phyloP scores from a whole-genome alignment of 1,284 basidiomycete species.

The Marasmius oreades region DNA sequence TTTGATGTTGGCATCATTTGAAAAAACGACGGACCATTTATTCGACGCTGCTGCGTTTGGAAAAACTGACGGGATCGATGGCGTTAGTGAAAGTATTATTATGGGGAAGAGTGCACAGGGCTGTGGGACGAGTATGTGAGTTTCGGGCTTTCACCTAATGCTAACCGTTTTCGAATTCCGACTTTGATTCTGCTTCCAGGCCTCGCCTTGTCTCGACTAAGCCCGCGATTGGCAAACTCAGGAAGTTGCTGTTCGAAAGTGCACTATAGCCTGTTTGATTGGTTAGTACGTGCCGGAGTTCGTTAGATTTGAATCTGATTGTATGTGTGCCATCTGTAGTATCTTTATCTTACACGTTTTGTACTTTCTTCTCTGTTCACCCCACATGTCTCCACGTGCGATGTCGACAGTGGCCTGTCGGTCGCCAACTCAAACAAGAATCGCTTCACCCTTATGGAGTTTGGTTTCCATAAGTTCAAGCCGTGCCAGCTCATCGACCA shows the following conservation, averaged over 20 bases:
- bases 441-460: too few species aligned
- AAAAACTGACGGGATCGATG: constrained; percentile 93
- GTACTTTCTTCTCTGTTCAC: too few species aligned
- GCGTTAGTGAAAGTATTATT: constrained; percentile 99
- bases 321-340: too few species aligned
- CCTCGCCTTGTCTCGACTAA: constrained; percentile 21
- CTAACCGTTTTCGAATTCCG: constrained; percentile 36
- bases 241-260: constrained; percentile 27
- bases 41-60: constrained; percentile 98
- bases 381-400: too few species aligned
- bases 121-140: constrained; percentile 90
- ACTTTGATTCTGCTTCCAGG: constrained; percentile 1
- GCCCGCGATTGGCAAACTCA: constrained; percentile 26
- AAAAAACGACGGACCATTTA: constrained; percentile 98
- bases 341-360: too few species aligned
- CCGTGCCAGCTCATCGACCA: too few species aligned
- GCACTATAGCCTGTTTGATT: constrained; percentile 19
- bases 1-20: constrained; percentile 98
- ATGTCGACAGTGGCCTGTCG: too few species aligned
- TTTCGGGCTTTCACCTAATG: constrained; percentile 25
- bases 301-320: too few species aligned
- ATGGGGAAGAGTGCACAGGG: constrained; percentile 98
- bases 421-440: too few species aligned
- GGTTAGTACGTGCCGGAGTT: too few species aligned
- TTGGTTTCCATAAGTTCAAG: too few species aligned